A percentile compares a stretch with the other conserved stretches of the same genome.
Evolutionary conservation across 306 rosid species (phyloP).

Genomic region (Prunus dulcis): DNA sequence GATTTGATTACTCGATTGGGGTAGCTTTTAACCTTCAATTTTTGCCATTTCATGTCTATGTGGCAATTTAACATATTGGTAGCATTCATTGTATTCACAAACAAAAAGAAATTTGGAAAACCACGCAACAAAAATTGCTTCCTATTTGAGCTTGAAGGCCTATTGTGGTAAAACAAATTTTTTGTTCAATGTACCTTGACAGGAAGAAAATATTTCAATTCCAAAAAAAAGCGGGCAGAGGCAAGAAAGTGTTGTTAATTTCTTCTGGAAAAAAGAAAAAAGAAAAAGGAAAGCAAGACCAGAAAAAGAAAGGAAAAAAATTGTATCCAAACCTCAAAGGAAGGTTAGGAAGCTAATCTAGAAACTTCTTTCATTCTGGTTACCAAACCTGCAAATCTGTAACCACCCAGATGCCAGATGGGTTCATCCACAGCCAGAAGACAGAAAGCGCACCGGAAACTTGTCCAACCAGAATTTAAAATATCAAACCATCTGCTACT

Average conservation of each 20-base stretch:
- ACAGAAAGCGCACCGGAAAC: background rate
- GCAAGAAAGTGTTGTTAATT: background rate
- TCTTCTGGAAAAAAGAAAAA: background rate
- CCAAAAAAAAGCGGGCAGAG: background rate
- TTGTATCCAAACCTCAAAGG: too few relatives aligned
- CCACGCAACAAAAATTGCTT: too few relatives aligned
- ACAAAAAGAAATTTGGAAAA: too few relatives aligned
- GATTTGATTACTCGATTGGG: rapidly evolving
- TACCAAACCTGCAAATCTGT: background rate
- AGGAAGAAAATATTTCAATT: background rate
- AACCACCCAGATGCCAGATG: background rate
- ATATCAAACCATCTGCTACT: background rate
- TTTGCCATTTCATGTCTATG: too few relatives aligned
- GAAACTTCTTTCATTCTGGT: background rate
- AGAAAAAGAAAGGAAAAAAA: too few relatives aligned
- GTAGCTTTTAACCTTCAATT: too few relatives aligned
- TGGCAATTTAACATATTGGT: too few relatives aligned
- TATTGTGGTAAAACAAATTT: background rate
- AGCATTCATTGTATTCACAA: too few relatives aligned
- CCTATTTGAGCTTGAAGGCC: background rate
- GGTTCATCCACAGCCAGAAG: background rate
- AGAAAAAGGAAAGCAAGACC: too few relatives aligned
- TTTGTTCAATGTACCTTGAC: background rate
- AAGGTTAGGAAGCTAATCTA: background rate
- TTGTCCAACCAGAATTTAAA: too few relatives aligned